Evolutionary conservation across 768 basidiomycete species (phyloP).

Genomic region (Phylloporus scabripes): DNA sequence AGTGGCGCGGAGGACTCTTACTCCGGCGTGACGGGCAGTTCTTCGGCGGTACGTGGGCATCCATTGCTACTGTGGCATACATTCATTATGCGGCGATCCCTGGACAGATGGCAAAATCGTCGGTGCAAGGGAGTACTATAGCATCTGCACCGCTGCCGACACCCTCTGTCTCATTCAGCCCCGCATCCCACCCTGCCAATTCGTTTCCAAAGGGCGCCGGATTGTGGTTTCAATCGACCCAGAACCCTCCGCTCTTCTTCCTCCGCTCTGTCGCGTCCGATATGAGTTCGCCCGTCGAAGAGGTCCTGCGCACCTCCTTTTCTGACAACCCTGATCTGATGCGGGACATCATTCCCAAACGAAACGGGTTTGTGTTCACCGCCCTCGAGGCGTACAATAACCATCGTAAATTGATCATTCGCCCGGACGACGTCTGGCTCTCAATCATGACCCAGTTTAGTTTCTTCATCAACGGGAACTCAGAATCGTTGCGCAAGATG

Average conservation of each 20-base stretch:
- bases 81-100: background rate
- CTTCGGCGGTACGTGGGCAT: constrained; percentile 22
- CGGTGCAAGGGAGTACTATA: background rate
- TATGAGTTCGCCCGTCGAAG: constrained; percentile 16
- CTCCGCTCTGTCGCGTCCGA: constrained; percentile 18
- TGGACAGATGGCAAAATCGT: constrained; percentile 5
- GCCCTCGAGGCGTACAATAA: constrained; percentile 32
- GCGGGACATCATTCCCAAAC: constrained; percentile 29
- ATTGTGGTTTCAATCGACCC: constrained; percentile 17
- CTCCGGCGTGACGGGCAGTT: constrained; percentile 2
- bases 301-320: constrained; percentile 29
- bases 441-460: constrained; percentile 34
- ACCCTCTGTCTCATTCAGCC: constrained; percentile 21
- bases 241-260: constrained; percentile 18
- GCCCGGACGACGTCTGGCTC: constrained; percentile 48
- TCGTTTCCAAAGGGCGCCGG: constrained; percentile 30
- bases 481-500: constrained; percentile 29
- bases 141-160: background rate
- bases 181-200: constrained; percentile 18
- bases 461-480: constrained; percentile 36
- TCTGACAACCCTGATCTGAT: constrained; percentile 10
- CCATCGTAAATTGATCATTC: constrained; percentile 36
- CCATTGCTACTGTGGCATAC: no score
- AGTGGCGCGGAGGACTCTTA: no score
- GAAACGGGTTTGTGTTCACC: constrained; percentile 35